Evolutionary conservation across 345 rosid species (phyloP), one percentile per base, ranked within the genome.

Genomic region (Gossypium sturtianum): DNA sequence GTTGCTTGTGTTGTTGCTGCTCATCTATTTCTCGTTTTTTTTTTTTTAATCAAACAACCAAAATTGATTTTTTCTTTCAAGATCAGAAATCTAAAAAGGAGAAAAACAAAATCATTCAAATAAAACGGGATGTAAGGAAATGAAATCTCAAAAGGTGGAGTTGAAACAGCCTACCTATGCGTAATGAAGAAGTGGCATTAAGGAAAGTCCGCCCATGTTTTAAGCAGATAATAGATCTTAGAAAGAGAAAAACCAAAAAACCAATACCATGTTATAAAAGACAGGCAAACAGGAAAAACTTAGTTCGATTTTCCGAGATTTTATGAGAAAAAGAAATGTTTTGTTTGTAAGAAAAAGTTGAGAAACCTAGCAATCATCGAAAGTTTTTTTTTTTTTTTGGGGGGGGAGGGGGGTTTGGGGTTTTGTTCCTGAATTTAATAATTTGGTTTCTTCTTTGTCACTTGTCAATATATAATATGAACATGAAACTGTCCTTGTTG

Each of bases 61-160:
- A 34, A 34, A 34, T 4, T 34, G 41, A 4, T 34, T 5, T 34
- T 34, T 34, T 34, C 41, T 74, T 67, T 80, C 69, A 85, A 80
- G 88, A 82, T 80, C 76, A 65, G 34, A 79, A 79, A 85, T 80
- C 81, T 79, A 77, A 80, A 83, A 77, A 69, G 29, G 71, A 75
- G 70, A 83, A 84, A 84, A 87, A 82, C 78, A 80, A 78, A 86
- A 81, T 76, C 62, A 62, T 34, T 81, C 76, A 82, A 81, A 82
- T 78, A 73, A 47, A 74, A 76, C 86, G 86, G 79, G 86, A 84
- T 84, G 80, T 10, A 85, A 72, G 91, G 91, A 73, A 82, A 83
- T 82, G 77, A 84, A 89, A 87, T 89, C 90, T 45, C 75, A 45
- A 59, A 72, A 3, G 66, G 75, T 82, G 82, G 89, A 89, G 86